phyloP scores from a whole-genome alignment of 2,329 filamentous ascomycete species.

The Aspergillus neoniger region DNA sequence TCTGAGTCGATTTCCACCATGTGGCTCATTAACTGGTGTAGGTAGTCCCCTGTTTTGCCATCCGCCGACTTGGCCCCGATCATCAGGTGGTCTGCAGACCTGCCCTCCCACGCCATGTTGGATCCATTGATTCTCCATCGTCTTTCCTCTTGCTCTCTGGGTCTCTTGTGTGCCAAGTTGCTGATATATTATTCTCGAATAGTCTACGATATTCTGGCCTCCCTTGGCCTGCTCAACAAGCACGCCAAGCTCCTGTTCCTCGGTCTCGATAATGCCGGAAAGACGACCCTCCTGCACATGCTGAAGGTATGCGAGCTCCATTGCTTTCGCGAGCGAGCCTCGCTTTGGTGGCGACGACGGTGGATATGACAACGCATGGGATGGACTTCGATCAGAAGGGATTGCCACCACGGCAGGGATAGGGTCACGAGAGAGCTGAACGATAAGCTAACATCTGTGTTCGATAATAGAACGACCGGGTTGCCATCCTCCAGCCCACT shows the following conservation, averaged over 20 bases:
- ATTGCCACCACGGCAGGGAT: not conserved
- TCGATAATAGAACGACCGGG: conserved; percentile 74
- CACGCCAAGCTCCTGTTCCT: conserved; percentile 94
- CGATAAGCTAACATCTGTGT: not conserved
- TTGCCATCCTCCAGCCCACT: conserved; percentile 86
- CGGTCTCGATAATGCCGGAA: conserved; percentile 90
- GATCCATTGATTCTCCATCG: not conserved
- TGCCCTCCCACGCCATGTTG: conserved; percentile 3
- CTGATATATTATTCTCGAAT: conserved; percentile 22
- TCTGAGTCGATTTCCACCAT: conserved; percentile 51
- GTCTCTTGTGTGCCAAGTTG: not conserved
- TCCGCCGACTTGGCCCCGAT: conserved; percentile 9
- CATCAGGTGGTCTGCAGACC: conserved; percentile 7
- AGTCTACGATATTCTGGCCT: conserved; percentile 90
- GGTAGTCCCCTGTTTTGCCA: conserved; percentile 29
- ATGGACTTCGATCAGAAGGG: not conserved
- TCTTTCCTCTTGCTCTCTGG: not conserved
- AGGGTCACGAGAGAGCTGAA: not conserved
- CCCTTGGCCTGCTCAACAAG: conserved; percentile 88
- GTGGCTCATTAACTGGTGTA: conserved; percentile 98
- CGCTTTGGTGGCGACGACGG: not conserved
- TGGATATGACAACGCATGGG: conserved; percentile 3
- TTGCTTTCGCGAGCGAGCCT: not conserved
- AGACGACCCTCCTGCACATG: conserved; percentile 93
- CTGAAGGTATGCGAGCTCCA: conserved; percentile 70